Conservation (phyloP, 2,329 filamentous ascomycete genomes). For the Pyrenochaeta sp. region DNA sequence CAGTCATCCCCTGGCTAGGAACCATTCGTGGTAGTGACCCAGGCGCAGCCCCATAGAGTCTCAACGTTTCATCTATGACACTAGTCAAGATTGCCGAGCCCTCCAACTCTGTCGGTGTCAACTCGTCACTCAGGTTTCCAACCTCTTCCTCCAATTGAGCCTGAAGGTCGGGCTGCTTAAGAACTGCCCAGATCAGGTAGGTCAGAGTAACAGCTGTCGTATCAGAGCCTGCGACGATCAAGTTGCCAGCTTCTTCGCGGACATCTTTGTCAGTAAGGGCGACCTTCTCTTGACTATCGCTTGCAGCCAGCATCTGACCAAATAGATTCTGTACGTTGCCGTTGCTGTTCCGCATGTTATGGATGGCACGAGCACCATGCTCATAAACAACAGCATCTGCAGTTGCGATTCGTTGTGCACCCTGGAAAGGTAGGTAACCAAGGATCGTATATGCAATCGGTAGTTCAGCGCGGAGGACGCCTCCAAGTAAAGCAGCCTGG, state of each 20-base stretch:
- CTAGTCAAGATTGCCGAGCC: slow-evolving; percentile 41
- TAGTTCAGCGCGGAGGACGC: slow-evolving; percentile 43
- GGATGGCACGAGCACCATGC: slow-evolving; percentile 19
- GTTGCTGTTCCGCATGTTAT: slow-evolving; percentile 23
- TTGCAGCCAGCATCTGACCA: slow-evolving; percentile 17
- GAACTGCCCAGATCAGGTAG: slow-evolving; percentile 44
- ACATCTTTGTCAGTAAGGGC: slow-evolving; percentile 35
- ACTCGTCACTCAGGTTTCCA: slow-evolving; percentile 18
- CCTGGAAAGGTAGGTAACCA: slow-evolving; percentile 10
- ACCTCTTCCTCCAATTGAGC: slow-evolving; percentile 31
- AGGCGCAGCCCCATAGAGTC: slow-evolving; percentile 47
- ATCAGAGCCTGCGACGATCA: slow-evolving; percentile 45
- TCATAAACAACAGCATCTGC: slow-evolving; percentile 19
- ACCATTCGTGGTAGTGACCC: slow-evolving; percentile 45
- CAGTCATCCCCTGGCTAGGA: slow-evolving; percentile 40
- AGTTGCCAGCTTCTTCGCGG: slow-evolving; percentile 36
- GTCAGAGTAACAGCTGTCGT: slow-evolving; percentile 45
- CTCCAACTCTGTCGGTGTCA: slow-evolving; percentile 35
- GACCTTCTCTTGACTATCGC: slow-evolving; percentile 30
- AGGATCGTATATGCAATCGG: slow-evolving; percentile 33
- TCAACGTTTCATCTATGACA: slow-evolving; percentile 50
- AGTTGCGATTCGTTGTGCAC: slow-evolving; percentile 9
- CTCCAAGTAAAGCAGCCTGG: slow-evolving; percentile 33
- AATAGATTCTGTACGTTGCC: slow-evolving; percentile 23
- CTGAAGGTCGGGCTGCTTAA: slow-evolving; percentile 28